A percentile compares a stretch with the other conserved stretches of the same genome.
Evolutionary conservation across 768 basidiomycete species (phyloP).

Genomic region (Boletus speciosus): DNA sequence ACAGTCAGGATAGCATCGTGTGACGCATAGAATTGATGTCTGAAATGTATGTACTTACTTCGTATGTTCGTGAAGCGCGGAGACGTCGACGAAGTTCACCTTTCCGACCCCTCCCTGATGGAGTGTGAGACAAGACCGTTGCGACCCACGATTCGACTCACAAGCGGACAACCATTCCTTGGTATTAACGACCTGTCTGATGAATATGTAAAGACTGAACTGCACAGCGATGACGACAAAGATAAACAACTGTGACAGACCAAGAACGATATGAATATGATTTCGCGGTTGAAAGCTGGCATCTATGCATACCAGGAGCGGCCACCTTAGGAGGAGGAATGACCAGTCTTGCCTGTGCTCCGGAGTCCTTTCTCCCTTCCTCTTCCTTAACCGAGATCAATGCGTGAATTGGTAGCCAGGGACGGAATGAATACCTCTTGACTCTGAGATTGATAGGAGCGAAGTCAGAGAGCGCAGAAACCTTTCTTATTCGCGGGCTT

Average conservation of each 20-base stretch:
- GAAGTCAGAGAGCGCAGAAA: slow-evolving; percentile 82
- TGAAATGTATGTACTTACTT: slow-evolving; percentile 39
- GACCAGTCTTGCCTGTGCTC: slow-evolving; percentile 66
- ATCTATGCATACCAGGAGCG: slow-evolving; percentile 59
- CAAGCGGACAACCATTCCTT: slow-evolving; percentile 93
- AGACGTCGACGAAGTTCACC: slow-evolving; percentile 73
- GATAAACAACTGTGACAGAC: slow-evolving; percentile 62
- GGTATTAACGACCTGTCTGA: slow-evolving; percentile 89
- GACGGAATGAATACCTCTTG: slow-evolving; percentile 47
- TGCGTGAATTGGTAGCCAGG: neutral
- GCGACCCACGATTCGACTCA: slow-evolving; percentile 32
- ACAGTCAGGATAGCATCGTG: neutral
- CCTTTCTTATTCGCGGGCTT: slow-evolving; percentile 63
- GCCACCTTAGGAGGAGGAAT: slow-evolving; percentile 82
- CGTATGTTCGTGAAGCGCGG: slow-evolving; percentile 69
- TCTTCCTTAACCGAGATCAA: slow-evolving; percentile 31
- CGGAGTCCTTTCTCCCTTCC: slow-evolving; percentile 30
- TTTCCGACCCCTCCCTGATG: slow-evolving; percentile 79
- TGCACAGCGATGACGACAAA: slow-evolving; percentile 79
- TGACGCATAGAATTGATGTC: neutral
- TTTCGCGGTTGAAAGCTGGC: neutral
- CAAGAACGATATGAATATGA: slow-evolving; percentile 4
- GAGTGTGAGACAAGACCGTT: neutral
- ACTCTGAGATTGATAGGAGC: slow-evolving; percentile 88
- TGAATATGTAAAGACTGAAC: slow-evolving; percentile 83